Conservation (phyloP, 768 basidiomycete genomes). For the Pleurotus giganteus region DNA sequence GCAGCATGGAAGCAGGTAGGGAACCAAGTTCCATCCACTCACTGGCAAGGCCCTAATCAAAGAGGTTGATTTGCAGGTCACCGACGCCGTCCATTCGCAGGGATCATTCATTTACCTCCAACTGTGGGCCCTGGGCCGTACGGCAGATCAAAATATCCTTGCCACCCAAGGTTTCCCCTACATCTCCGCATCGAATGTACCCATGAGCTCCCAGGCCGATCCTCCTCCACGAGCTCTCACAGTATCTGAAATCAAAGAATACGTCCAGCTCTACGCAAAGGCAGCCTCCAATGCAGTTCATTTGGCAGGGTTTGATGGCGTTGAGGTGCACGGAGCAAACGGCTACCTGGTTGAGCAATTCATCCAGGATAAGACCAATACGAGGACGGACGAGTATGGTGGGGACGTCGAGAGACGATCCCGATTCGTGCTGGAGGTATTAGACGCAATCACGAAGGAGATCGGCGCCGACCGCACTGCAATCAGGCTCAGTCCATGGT, state of each 20-base stretch:
- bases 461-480: too few relatives aligned
- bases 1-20: slow-evolving; percentile 42
- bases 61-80: not conserved
- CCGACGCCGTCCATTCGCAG: slow-evolving; percentile 18
- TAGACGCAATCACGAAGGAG: slow-evolving; percentile 54
- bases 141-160: slow-evolving; percentile 20
- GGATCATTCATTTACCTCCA: slow-evolving; percentile 45
- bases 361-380: slow-evolving; percentile 49
- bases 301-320: too few relatives aligned
- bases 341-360: slow-evolving; percentile 48
- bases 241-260: slow-evolving; percentile 46
- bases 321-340: too few relatives aligned
- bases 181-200: slow-evolving; percentile 24
- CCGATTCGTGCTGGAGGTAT: slow-evolving; percentile 53
- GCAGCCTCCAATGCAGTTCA: slow-evolving; percentile 56
- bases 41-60: not conserved
- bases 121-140: slow-evolving; percentile 42
- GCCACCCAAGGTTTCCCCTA: slow-evolving; percentile 24
- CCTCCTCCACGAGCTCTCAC: slow-evolving; percentile 40
- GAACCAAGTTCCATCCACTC: slow-evolving; percentile 3
- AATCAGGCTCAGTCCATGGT: slow-evolving; percentile 62
- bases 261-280: slow-evolving; percentile 43
- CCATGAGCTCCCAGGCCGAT: slow-evolving; percentile 12
- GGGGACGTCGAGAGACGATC: slow-evolving; percentile 60
- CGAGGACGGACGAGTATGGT: slow-evolving; percentile 64